These are phyloP conservation scores for Trichophyton simii DNA, from an alignment of 2,329 filamentous ascomycete genomes.

Conservation along the genomic window DNA sequence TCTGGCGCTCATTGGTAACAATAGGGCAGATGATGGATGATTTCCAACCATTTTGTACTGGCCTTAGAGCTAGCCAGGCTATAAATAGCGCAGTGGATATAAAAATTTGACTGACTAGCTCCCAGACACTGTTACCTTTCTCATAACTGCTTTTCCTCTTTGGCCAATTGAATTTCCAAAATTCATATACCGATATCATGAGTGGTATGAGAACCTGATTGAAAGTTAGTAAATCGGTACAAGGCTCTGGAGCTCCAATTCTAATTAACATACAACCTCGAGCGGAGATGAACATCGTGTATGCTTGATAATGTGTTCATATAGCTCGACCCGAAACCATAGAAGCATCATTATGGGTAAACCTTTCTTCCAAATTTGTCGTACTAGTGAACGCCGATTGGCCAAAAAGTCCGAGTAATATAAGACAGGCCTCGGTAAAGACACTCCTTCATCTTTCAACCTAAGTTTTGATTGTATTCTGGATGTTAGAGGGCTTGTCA, in stretches of 20 bases:
- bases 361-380: slow-evolving; percentile 18
- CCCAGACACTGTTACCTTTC: slow-evolving; percentile 12
- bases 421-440: neutral
- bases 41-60: slow-evolving; percentile 24
- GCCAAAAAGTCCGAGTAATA: neutral
- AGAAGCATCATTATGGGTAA: slow-evolving; percentile 16
- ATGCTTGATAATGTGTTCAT: slow-evolving; percentile 29
- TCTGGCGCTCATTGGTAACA: slow-evolving; percentile 21
- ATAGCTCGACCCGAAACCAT: slow-evolving; percentile 27
- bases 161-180: slow-evolving; percentile 22
- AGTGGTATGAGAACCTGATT: slow-evolving; percentile 31
- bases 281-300: slow-evolving; percentile 32
- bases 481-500: slow-evolving; percentile 24
- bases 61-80: slow-evolving; percentile 27
- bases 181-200: slow-evolving; percentile 31
- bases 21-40: slow-evolving; percentile 41
- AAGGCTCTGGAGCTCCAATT: neutral
- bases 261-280: slow-evolving; percentile 21
- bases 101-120: slow-evolving; percentile 25
- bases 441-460: neutral
- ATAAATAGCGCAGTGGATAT: slow-evolving; percentile 27
- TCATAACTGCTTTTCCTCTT: slow-evolving; percentile 15
- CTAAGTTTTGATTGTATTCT: neutral
- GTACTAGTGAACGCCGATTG: slow-evolving; percentile 11
- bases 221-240: neutral